Conservation (phyloP, 805 yeast genomes). For the Candida silvatica region DNA sequence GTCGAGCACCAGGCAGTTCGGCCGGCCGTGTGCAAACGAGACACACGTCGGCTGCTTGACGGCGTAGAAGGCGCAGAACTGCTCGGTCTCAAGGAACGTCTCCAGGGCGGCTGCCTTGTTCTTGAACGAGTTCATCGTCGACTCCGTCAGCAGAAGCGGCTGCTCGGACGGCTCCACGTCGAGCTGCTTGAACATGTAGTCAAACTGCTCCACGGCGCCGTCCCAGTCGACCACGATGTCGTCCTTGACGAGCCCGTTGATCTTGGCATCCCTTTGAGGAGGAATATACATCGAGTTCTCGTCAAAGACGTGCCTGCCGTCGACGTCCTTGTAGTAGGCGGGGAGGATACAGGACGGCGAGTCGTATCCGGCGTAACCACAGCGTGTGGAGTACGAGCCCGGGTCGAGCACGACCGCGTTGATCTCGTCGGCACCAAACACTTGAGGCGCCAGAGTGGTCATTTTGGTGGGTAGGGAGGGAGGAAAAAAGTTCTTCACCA, state of each 20-base stretch:
- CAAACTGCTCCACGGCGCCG: conserved; percentile 67
- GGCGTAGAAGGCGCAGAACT: conserved; percentile 73
- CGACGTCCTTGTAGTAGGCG: conserved; percentile 46
- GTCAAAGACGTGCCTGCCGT: conserved; percentile 14
- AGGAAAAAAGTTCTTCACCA: no score
- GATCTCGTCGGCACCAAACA: conserved; percentile 71
- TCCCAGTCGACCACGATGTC: conserved; percentile 80
- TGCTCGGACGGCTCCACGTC: conserved; percentile 51
- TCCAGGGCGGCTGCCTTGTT: conserved; percentile 69
- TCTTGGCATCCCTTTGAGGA: conserved; percentile 43
- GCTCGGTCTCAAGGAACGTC: conserved; percentile 55
- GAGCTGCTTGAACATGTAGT: conserved; percentile 45
- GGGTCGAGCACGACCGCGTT: conserved; percentile 89
- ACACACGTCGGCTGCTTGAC: conserved; percentile 83
- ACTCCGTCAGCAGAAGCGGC: conserved; percentile 79
- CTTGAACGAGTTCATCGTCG: conserved; percentile 68
- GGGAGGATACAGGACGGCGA: conserved; percentile 72
- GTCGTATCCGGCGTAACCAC: conserved; percentile 92
- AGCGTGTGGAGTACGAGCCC: conserved; percentile 74
- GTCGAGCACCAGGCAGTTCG: conserved; percentile 80
- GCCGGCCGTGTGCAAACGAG: conserved; percentile 82
- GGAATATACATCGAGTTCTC: conserved; percentile 23
- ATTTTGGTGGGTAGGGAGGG: conserved; percentile 1
- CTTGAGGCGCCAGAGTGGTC: conserved; percentile 35
- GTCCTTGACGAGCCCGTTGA: conserved; percentile 52